Evolutionary conservation across 164 flowering plant species (phyloP).

Genomic region (Taxillus chinensis): DNA sequence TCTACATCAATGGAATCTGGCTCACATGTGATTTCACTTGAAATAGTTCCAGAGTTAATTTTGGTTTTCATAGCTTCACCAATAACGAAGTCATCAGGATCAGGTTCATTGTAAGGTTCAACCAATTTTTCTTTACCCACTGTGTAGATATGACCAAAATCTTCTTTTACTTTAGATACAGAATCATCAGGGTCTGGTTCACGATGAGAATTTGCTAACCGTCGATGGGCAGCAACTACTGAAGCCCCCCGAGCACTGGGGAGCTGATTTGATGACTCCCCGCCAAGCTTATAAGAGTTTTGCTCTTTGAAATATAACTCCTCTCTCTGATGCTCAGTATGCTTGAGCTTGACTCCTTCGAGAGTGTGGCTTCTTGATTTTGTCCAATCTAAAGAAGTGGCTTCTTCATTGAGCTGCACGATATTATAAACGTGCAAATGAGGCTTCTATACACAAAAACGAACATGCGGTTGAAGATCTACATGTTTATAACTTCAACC

Average conservation of each 20-base stretch:
- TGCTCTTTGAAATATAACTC: constrained; percentile 21
- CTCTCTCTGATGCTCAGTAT: constrained; percentile 31
- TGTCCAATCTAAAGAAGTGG: constrained; percentile 82
- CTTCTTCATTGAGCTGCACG: constrained; percentile 80
- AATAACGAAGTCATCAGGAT: constrained; percentile 21
- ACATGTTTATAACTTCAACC: too few species aligned
- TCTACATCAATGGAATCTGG: constrained; percentile 15
- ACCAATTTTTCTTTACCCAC: constrained; percentile 2
- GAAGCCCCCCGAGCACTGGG: constrained; percentile 71
- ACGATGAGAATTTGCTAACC: constrained; percentile 27
- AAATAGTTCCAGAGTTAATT: constrained; percentile 10
- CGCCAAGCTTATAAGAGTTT: constrained; percentile 68
- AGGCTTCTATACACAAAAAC: background rate
- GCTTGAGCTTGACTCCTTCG: constrained; percentile 24
- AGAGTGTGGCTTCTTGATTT: constrained; percentile 67
- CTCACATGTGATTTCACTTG: constrained; percentile 8
- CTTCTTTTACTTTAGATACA: constrained; percentile 8
- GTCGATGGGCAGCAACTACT: constrained; percentile 72
- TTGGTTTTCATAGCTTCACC: constrained; percentile 19
- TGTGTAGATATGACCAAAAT: constrained; percentile 12
- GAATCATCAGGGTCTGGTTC: constrained; percentile 46
- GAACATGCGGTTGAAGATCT: background rate
- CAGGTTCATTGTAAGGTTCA: constrained; percentile 17
- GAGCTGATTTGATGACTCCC: constrained; percentile 27
- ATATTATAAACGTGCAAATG: constrained; percentile 3